Evolutionary conservation across 495 filamentous ascomycete species (phyloP).

Genomic region (Lophiotrema nucula): DNA sequence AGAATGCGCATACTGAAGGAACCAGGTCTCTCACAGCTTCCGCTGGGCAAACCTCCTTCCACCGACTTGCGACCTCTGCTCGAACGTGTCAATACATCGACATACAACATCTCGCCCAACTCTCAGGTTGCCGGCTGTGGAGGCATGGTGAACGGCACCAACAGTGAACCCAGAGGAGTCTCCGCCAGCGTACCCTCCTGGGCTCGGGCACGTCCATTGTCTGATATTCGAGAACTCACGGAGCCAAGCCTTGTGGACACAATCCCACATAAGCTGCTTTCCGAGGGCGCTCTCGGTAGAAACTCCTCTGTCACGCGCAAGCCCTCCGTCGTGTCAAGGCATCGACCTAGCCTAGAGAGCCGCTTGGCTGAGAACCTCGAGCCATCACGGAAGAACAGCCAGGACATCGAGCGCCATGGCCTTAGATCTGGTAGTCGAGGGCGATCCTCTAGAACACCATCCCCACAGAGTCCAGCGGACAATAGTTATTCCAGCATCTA

Average conservation of each 20-base stretch:
- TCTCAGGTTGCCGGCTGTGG: conserved; percentile 12
- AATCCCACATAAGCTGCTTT: conserved; percentile 22
- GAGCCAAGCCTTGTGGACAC: conserved; percentile 45
- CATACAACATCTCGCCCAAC: neutral
- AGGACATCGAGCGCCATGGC: conserved; percentile 16
- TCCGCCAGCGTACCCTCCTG: conserved; percentile 22
- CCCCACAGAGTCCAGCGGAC: conserved; percentile 34
- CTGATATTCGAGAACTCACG: conserved; percentile 47
- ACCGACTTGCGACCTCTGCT: conserved; percentile 4
- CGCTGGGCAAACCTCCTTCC: conserved; percentile 16
- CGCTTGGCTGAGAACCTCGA: conserved; percentile 23
- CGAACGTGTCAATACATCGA: neutral
- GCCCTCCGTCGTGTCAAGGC: conserved; percentile 23
- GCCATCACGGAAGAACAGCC: conserved; percentile 16
- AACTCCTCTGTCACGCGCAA: conserved; percentile 25
- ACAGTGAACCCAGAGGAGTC: conserved; percentile 17
- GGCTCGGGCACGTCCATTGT: conserved; percentile 43
- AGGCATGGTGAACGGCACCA: conserved; percentile 27
- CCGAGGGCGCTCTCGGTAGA: conserved; percentile 5
- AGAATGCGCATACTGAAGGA: conserved; percentile 28
- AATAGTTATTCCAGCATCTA: conserved; percentile 39
- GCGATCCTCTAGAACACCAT: conserved; percentile 25
- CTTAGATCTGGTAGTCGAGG: conserved; percentile 21
- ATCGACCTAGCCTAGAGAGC: conserved; percentile 29
- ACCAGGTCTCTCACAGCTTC: conserved; percentile 23